Evolutionary conservation across 1,284 basidiomycete species (phyloP).

Genomic region (Malassezia furfur): DNA sequence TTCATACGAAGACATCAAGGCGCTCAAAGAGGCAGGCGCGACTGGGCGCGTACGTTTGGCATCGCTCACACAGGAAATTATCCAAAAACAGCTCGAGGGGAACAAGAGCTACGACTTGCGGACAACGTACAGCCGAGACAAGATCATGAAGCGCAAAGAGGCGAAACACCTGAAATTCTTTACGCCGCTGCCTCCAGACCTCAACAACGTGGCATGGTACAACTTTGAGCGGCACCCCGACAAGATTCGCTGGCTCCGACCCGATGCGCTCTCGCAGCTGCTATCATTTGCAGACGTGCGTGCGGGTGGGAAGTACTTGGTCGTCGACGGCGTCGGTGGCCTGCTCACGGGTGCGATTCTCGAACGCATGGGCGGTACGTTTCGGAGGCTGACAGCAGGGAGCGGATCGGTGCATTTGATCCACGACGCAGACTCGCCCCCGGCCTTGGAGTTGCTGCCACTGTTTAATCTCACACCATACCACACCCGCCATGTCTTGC

Average conservation of each 20-base stretch:
- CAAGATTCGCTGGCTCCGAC: constrained; percentile 72
- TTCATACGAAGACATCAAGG: constrained; percentile 44
- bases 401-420: constrained; percentile 61
- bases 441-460: constrained; percentile 73
- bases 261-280: constrained; percentile 80
- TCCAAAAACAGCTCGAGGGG: constrained; percentile 33
- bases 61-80: constrained; percentile 24
- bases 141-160: constrained; percentile 43
- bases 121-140: constrained; percentile 42
- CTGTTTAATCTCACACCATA: constrained; percentile 62
- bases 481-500: constrained; percentile 20
- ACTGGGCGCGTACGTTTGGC: constrained; percentile 25
- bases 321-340: constrained; percentile 76
- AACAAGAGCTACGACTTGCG: constrained; percentile 35
- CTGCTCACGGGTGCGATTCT: constrained; percentile 78
- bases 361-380: constrained; percentile 56
- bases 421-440: constrained; percentile 83
- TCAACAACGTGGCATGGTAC: constrained; percentile 78
- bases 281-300: constrained; percentile 71
- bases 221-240: constrained; percentile 61
- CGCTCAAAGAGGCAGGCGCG: constrained; percentile 41
- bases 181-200: constrained; percentile 74
- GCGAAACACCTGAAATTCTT: constrained; percentile 69
- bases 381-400: constrained; percentile 53
- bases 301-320: constrained; percentile 76